Percentiles rank a stretch among this genome's conserved stretches.
Evolutionary conservation across 1,284 basidiomycete genomes (phyloP).

Genomic region (Ustilago shanxiensis): DNA sequence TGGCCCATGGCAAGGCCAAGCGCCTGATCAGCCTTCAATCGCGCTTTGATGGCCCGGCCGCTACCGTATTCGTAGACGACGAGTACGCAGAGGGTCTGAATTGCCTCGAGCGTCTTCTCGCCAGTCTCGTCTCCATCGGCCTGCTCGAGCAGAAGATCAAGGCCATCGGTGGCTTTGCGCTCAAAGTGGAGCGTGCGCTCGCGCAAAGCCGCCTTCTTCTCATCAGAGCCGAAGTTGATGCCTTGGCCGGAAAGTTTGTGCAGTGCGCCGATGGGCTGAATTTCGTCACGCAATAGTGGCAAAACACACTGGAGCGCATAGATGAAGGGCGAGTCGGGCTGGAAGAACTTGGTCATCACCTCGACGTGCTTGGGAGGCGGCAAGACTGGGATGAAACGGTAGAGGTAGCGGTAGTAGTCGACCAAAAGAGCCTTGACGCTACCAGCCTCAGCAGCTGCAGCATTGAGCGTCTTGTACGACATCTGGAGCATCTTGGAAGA

Average conservation of each 20-base stretch:
- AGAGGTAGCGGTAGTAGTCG: slow-evolving; percentile 64
- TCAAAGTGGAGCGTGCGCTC: slow-evolving; percentile 49
- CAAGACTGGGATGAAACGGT: slow-evolving; percentile 63
- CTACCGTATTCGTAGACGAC: slow-evolving; percentile 64
- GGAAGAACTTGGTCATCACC: slow-evolving; percentile 38
- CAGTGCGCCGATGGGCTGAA: slow-evolving; percentile 47
- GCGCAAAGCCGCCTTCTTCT: slow-evolving; percentile 51
- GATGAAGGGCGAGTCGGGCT: slow-evolving; percentile 57
- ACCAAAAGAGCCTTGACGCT: slow-evolving; percentile 43
- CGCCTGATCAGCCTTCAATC: slow-evolving; percentile 65
- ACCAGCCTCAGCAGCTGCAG: slow-evolving; percentile 34
- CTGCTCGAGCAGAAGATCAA: slow-evolving; percentile 57
- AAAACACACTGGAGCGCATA: slow-evolving; percentile 59
- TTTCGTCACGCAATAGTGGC: slow-evolving; percentile 56
- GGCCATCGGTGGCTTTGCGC: slow-evolving; percentile 56
- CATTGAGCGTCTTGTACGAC: slow-evolving; percentile 29
- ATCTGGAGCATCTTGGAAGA: slow-evolving; percentile 23
- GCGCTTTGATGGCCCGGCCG: slow-evolving; percentile 62
- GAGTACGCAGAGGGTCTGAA: slow-evolving; percentile 61
- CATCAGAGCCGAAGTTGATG: slow-evolving; percentile 57
- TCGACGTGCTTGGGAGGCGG: slow-evolving; percentile 54
- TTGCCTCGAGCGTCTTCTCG: slow-evolving; percentile 55
- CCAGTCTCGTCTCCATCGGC: slow-evolving; percentile 42
- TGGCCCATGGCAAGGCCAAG: slow-evolving; percentile 65
- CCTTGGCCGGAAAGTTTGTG: slow-evolving; percentile 47